Conservation (phyloP, 2,329 filamentous ascomycete genomes). For the Acrodontium crateriforme region DNA sequence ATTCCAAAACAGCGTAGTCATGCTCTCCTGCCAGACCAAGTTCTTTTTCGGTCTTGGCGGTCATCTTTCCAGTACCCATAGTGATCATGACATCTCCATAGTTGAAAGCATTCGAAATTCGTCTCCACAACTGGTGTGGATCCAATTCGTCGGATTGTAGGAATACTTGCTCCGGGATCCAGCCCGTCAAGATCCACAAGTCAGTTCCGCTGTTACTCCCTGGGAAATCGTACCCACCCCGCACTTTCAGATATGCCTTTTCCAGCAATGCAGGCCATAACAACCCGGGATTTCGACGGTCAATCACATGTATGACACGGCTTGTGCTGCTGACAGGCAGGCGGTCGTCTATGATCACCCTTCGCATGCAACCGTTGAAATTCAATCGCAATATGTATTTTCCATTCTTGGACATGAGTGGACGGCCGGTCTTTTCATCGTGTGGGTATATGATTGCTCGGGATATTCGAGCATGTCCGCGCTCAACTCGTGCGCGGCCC, state of each 20-base stretch:
- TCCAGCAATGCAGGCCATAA: conserved; percentile 89
- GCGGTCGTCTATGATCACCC: conserved; percentile 77
- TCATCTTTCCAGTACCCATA: conserved; percentile 75
- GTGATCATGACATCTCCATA: conserved; percentile 76
- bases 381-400: conserved; percentile 88
- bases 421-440: conserved; percentile 42
- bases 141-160: conserved; percentile 75
- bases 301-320: conserved; percentile 72
- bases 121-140: conserved; percentile 60
- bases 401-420: conserved; percentile 58
- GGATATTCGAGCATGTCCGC: conserved; percentile 59
- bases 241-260: conserved; percentile 90
- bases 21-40: conserved; percentile 80
- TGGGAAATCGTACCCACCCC: conserved; percentile 93
- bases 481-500: conserved; percentile 54
- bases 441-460: conserved; percentile 63
- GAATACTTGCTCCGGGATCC: conserved; percentile 94
- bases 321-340: conserved; percentile 64
- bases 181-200: conserved; percentile 81
- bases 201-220: conserved; percentile 96
- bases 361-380: conserved; percentile 87
- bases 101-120: conserved; percentile 60
- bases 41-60: conserved; percentile 59
- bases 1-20: conserved; percentile 80
- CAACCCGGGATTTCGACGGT: conserved; percentile 65